Percentiles rank a stretch among this genome's conserved stretches.
Conservation (phyloP, 140 eudicot genomes). For the Flaveria floridana region DNA sequence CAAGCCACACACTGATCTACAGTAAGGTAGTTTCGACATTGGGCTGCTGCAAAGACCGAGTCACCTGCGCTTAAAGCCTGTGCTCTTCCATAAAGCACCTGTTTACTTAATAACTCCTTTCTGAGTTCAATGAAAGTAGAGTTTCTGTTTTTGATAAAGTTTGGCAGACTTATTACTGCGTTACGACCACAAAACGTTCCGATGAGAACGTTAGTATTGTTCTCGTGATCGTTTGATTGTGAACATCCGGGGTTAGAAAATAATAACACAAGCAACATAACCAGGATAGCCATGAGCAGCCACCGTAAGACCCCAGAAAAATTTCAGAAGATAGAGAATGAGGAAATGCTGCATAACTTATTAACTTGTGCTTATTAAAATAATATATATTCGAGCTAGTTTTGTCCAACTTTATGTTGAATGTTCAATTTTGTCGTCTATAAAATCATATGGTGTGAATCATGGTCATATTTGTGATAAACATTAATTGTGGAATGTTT, state of each 20-base stretch:
- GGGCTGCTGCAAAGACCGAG: constrained; percentile 33
- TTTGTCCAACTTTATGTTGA: neutral
- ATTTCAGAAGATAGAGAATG: neutral
- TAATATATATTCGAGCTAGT: neutral
- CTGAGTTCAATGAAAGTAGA: constrained; percentile 28
- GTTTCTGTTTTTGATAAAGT: constrained; percentile 28
- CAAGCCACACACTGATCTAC: constrained; percentile 39
- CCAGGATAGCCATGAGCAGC: constrained; percentile 25
- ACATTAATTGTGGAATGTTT: too few relatives aligned
- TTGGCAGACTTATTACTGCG: neutral
- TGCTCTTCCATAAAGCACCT: constrained; percentile 31
- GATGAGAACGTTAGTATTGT: neutral
- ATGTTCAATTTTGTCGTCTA: neutral
- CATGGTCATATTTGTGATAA: neutral
- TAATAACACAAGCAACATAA: constrained; percentile 28
- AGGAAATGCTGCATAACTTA: neutral
- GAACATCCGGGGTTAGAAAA: constrained; percentile 21
- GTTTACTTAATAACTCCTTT: neutral
- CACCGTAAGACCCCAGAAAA: neutral
- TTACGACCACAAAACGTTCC: constrained; percentile 6
- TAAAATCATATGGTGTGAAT: neutral
- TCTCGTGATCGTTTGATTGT: constrained; percentile 20
- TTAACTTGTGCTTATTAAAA: neutral
- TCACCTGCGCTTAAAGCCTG: constrained; percentile 31
- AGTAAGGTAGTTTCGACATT: constrained; percentile 41